Evolutionary conservation across 2,329 filamentous ascomycete species (phyloP).

Genomic region (Aspergillus fumigatus): DNA sequence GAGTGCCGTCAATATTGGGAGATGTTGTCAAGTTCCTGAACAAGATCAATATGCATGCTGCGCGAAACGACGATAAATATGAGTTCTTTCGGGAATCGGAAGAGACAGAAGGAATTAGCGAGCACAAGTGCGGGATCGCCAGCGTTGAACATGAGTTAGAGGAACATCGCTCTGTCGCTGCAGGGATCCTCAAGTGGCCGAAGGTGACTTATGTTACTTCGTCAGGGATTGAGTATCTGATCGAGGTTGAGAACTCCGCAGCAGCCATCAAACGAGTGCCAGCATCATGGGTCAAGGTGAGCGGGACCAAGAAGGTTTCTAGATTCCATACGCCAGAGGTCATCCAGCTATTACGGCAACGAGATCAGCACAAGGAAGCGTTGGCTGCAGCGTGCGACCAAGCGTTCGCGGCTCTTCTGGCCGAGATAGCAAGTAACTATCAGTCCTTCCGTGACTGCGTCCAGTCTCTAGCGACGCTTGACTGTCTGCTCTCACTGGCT

Average conservation of each 20-base stretch:
- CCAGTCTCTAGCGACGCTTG: conserved; percentile 76
- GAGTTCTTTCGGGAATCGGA: conserved; percentile 82
- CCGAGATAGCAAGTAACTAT: conserved; percentile 75
- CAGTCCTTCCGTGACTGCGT: conserved; percentile 86
- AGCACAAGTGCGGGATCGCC: conserved; percentile 87
- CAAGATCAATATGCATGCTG: conserved; percentile 78
- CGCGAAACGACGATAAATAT: conserved; percentile 86
- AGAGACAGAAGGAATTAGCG: conserved; percentile 83
- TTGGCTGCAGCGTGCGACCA: conserved; percentile 85
- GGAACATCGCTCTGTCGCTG: conserved; percentile 67
- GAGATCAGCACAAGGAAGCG: conserved; percentile 92
- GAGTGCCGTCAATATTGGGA: conserved; percentile 70
- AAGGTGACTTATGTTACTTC: conserved; percentile 76
- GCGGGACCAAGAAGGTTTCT: conserved; percentile 85
- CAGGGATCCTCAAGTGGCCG: conserved; percentile 66
- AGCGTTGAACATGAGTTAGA: conserved; percentile 85
- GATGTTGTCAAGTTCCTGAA: conserved; percentile 72
- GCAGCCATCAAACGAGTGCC: conserved; percentile 77
- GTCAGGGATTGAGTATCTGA: conserved; percentile 87
- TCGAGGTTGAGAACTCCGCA: conserved; percentile 75
- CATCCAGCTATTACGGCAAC: conserved; percentile 72
- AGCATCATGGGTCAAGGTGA: conserved; percentile 92
- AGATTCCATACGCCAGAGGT: conserved; percentile 95
- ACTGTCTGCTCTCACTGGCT: conserved; percentile 84
- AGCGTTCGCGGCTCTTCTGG: conserved; percentile 70